phyloP scores from a whole-genome alignment of 176 grass and related monocot species.

The Alloteropsis semialata region DNA sequence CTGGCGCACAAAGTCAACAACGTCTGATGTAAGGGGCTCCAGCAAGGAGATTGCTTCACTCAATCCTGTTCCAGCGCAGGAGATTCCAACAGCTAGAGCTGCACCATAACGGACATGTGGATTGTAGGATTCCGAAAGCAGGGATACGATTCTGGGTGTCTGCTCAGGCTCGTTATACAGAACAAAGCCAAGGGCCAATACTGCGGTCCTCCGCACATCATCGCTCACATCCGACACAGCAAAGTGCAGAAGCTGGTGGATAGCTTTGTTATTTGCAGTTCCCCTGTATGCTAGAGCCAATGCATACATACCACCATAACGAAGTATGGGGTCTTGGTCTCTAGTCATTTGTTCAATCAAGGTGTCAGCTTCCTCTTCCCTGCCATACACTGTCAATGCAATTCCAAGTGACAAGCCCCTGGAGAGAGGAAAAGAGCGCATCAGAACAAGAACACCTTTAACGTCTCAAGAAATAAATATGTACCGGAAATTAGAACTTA shows the following conservation, averaged over 20 bases:
- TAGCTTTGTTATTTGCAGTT: constrained; percentile 86
- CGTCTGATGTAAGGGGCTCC: constrained; percentile 83
- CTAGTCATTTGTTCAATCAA: constrained; percentile 86
- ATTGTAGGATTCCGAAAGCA: constrained; percentile 89
- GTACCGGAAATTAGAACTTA: not conserved
- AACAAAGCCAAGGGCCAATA: constrained; percentile 85
- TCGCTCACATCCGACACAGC: constrained; percentile 75
- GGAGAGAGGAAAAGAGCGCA: not conserved
- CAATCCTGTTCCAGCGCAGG: constrained; percentile 70
- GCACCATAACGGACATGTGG: constrained; percentile 86
- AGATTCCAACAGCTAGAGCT: constrained; percentile 83
- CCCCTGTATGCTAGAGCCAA: constrained; percentile 83
- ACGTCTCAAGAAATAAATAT: not conserved
- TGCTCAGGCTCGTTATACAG: constrained; percentile 78
- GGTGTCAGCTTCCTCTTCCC: constrained; percentile 80
- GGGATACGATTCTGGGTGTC: constrained; percentile 80
- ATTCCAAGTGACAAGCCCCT: constrained; percentile 79
- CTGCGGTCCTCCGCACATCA: constrained; percentile 84
- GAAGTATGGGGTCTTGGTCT: constrained; percentile 88
- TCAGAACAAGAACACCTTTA: constrained; percentile 4
- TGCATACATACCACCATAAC: constrained; percentile 90
- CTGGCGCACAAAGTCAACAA: constrained; percentile 81
- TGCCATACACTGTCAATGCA: constrained; percentile 85
- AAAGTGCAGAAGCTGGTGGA: constrained; percentile 86
- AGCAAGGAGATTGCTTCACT: constrained; percentile 85